Evolutionary conservation across 768 basidiomycete genomes (phyloP).

Genomic region (Lactarius hatsudake): DNA sequence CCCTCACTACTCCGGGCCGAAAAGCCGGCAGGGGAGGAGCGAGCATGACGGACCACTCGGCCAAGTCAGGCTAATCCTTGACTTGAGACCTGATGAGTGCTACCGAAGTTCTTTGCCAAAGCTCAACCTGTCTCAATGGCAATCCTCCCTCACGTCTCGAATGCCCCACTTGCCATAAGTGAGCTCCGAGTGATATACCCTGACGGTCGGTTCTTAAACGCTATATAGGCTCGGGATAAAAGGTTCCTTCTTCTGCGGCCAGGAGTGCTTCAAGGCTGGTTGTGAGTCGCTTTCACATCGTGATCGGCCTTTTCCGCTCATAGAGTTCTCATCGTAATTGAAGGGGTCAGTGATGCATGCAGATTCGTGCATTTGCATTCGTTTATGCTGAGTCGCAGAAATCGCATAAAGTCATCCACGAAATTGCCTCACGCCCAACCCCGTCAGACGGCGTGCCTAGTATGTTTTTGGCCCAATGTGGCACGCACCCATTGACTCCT

Average conservation of each 20-base stretch:
- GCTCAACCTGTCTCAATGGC: conserved; percentile 67
- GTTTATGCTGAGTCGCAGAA: conserved; percentile 47
- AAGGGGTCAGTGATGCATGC: conserved; percentile 32
- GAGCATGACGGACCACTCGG: background rate
- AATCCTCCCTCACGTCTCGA: conserved; percentile 84
- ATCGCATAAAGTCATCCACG: conserved; percentile 77
- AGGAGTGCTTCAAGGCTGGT: conserved; percentile 93
- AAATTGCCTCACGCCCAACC: conserved; percentile 44
- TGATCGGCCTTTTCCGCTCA: conserved; percentile 22
- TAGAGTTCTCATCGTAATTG: background rate
- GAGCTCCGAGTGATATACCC: conserved; percentile 30
- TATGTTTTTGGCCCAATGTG: conserved; percentile 14
- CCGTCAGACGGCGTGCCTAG: conserved; percentile 32
- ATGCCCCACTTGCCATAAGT: conserved; percentile 95
- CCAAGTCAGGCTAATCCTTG: conserved; percentile 1
- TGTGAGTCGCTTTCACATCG: conserved; percentile 54
- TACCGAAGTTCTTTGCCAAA: conserved; percentile 57
- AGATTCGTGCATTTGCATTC: conserved; percentile 18
- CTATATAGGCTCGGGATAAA: conserved; percentile 65
- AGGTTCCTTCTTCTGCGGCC: conserved; percentile 89
- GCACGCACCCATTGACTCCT: conserved; percentile 5
- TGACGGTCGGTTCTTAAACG: conserved; percentile 15
- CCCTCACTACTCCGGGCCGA: conserved; percentile 9
- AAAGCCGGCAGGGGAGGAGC: background rate
- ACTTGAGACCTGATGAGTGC: conserved; percentile 36